These are phyloP conservation scores for Coemansia sp. DNA, from an alignment of 192 early-diverging fungal species.

Conservation along the genomic window DNA sequence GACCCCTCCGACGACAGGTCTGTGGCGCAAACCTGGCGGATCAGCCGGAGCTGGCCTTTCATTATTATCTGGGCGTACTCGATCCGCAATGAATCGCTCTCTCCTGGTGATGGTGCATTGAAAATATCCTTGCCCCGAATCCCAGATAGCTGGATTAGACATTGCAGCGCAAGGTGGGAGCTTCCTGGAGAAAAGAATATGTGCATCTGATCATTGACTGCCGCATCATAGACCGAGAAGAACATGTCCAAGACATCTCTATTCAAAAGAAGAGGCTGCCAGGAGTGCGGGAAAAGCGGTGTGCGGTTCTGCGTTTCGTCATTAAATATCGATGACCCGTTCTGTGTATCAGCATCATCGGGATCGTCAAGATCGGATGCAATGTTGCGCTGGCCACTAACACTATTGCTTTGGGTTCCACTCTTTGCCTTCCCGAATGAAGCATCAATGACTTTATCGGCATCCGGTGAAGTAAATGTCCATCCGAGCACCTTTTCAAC, in stretches of 20 bases:
- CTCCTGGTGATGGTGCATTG: slow-evolving; percentile 11
- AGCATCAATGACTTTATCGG: slow-evolving; percentile 23
- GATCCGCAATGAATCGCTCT: slow-evolving; percentile 33
- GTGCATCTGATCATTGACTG: slow-evolving; percentile 53
- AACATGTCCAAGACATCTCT: slow-evolving; percentile 43
- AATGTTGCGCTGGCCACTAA: neutral
- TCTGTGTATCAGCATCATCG: slow-evolving; percentile 10
- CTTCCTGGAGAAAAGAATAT: slow-evolving; percentile 50
- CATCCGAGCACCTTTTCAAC: slow-evolving; percentile 42
- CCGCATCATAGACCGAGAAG: slow-evolving; percentile 49
- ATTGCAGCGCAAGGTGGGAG: slow-evolving; percentile 49
- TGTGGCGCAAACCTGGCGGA: slow-evolving; percentile 50
- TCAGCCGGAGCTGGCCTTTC: slow-evolving; percentile 44
- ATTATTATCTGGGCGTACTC: slow-evolving; percentile 45
- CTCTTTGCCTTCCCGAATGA: slow-evolving; percentile 33
- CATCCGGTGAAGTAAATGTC: slow-evolving; percentile 38
- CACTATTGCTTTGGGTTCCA: neutral
- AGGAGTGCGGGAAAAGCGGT: slow-evolving; percentile 37
- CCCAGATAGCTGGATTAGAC: slow-evolving; percentile 49
- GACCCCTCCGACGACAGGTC: slow-evolving; percentile 40
- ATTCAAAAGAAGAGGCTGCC: slow-evolving; percentile 47
- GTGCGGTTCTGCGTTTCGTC: slow-evolving; percentile 35
- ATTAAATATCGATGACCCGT: slow-evolving; percentile 33
- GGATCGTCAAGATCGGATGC: neutral
- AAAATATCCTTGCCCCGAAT: slow-evolving; percentile 49